phyloP scores from a whole-genome alignment of 306 rosid species.

The Biancaea sappan region DNA sequence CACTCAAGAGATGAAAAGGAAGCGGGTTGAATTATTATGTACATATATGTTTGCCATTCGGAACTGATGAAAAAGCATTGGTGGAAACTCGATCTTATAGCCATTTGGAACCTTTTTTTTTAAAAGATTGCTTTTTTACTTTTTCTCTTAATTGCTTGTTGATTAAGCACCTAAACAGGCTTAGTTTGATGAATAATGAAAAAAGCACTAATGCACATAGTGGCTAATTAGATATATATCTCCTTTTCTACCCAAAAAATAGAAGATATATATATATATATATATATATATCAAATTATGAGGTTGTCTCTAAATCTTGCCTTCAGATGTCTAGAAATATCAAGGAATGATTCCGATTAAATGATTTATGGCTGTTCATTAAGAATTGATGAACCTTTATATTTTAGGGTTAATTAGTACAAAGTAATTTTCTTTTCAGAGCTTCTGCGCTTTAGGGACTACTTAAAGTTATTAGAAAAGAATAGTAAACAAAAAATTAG shows the following conservation, averaged over 20 bases:
- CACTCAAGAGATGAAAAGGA: slow-evolving; percentile 5
- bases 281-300: background rate
- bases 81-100: slow-evolving; percentile 6
- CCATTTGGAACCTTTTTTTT: background rate
- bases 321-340: background rate
- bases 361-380: background rate
- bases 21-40: background rate
- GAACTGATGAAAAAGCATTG: background rate
- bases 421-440: background rate
- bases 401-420: background rate
- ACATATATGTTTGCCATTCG: background rate
- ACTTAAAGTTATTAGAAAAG: background rate
- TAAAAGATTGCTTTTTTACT: background rate
- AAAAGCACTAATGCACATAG: slow-evolving; percentile 1
- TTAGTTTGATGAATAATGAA: background rate
- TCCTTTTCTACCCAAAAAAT: too few relatives aligned
- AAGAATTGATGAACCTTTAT: background rate
- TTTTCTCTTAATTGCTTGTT: slow-evolving; percentile 11
- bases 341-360: background rate
- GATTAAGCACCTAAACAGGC: slow-evolving; percentile 17
- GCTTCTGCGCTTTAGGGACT: background rate
- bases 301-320: background rate
- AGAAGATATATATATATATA: too few relatives aligned
- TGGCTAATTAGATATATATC: background rate
- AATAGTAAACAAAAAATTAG: background rate